Base-by-base conservation (phyloP, 179 eudicot species). In the Corrigiola litoralis region DNA sequence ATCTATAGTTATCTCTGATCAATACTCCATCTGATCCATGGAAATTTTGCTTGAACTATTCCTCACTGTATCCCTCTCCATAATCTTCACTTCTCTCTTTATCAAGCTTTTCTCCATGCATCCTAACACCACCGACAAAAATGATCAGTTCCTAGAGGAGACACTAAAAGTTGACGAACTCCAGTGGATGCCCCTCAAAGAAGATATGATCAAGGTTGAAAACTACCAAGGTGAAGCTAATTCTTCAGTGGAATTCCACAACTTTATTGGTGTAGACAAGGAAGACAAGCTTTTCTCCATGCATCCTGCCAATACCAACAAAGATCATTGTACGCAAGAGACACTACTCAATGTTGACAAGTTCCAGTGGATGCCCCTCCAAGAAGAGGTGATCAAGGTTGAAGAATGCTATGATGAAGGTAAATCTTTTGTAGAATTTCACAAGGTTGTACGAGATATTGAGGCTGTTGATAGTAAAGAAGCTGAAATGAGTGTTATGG, bases 31-130 rank as follows among this genome's bases (percentile, higher is more conserved):
- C 44, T 67, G 7, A 50, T 49, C 51, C 20, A 80, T 80, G 84
- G 84, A 80, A 78, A 56, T 80, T 25, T 60, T 73, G 17, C 47
- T 48, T 49, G 81, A 77, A 46, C 57, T 80, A 42, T 42, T 70
- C 61, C 70, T 80, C 31, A 70, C 81, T 7, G 37, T 80, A 17
- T 75, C 51, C 48, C 68, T 80, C 16, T 67, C 79, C 50, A 58
- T 80, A 17, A 72, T 77, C 46, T 58, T 70, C 69, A 70, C 74
- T 16, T 59, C 73, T 52, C 29, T 77, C 20, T 41, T 80, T 60
- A 49, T 63, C 65, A 77, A 73, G 69, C 72, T 77, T 50, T 27
- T 58, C 6, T 57, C 74, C 2, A 77, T 80, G 77, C 57, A 53
- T 31, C 62, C 71, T 5, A n/a, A 9, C 11, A 12, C 6, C 52